Conservation (phyloP, 352 stramenopile species). For the Peronospora belbahrii region DNA sequence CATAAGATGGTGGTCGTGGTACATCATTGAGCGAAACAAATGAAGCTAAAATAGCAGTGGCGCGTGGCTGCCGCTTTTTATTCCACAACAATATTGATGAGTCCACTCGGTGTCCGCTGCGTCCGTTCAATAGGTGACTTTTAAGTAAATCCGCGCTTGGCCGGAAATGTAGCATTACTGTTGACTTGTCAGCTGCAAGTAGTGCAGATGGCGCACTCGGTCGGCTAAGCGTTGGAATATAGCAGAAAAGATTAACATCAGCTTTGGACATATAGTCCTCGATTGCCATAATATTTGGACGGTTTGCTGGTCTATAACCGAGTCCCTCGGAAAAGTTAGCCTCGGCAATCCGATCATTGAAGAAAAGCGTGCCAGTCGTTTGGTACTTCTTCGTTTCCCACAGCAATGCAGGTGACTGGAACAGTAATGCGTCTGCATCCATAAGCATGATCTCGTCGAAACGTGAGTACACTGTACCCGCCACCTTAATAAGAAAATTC, state of each 20-base stretch:
- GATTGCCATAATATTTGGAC: conserved; percentile 26
- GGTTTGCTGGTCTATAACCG: conserved; percentile 14
- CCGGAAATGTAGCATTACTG: conserved; percentile 21
- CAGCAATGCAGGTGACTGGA: conserved; percentile 41
- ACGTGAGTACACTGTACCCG: conserved; percentile 49
- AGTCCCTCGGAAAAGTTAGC: conserved; percentile 23
- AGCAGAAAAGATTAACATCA: conserved; percentile 18
- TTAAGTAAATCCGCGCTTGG: conserved; percentile 21
- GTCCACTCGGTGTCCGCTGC: conserved; percentile 31
- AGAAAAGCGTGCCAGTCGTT: conserved; percentile 56
- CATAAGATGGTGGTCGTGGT: conserved; percentile 28
- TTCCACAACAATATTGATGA: conserved; percentile 44
- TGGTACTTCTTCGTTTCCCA: conserved; percentile 48
- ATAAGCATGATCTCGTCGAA: conserved; percentile 72
- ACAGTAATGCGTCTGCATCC: conserved; percentile 29
- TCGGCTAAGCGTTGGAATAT: conserved; percentile 13
- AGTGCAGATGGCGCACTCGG: conserved; percentile 16
- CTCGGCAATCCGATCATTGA: conserved; percentile 49
- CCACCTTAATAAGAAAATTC: conserved; percentile 59
- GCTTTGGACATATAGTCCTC: conserved; percentile 27
- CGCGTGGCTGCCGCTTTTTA: conserved; percentile 33
- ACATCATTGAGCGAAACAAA: conserved; percentile 28
- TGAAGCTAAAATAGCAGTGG: conserved; percentile 33
- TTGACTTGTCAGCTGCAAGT: conserved; percentile 20
- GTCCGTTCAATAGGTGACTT: conserved; percentile 29